Conservation (phyloP, 2,329 filamentous ascomycete genomes). For the Aspergillus sp. region DNA sequence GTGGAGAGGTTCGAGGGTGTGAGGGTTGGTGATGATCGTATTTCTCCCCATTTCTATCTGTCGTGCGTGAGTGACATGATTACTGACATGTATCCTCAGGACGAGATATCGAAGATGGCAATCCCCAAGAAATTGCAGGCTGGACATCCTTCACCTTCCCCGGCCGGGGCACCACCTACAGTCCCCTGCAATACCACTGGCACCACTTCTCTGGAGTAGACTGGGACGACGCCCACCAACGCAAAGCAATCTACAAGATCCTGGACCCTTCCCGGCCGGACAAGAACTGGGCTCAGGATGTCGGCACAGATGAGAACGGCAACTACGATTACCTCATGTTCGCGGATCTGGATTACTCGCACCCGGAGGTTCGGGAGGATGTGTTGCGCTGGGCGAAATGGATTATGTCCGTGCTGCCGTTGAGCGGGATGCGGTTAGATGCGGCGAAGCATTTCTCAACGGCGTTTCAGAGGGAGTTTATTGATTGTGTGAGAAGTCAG, state of each 20-base stretch:
- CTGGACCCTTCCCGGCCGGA: slow-evolving; percentile 44
- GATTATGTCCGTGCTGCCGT: slow-evolving; percentile 62
- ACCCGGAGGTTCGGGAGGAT: slow-evolving; percentile 65
- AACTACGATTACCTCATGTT: slow-evolving; percentile 74
- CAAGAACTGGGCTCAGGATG: slow-evolving; percentile 64
- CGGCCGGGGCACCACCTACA: slow-evolving; percentile 62
- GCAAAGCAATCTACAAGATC: slow-evolving; percentile 67
- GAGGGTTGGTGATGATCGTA: slow-evolving; percentile 60
- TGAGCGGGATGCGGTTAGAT: slow-evolving; percentile 70
- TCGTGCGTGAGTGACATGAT: background rate
- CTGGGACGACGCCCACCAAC: slow-evolving; percentile 60
- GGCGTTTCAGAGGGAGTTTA: slow-evolving; percentile 67
- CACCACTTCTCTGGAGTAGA: slow-evolving; percentile 70
- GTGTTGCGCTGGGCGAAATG: slow-evolving; percentile 69
- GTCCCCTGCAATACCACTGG: slow-evolving; percentile 64
- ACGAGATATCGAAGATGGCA: slow-evolving; percentile 9
- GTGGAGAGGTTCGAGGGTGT: slow-evolving; percentile 64
- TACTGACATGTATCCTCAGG: background rate
- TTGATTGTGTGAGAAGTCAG: slow-evolving; percentile 56
- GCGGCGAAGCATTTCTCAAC: slow-evolving; percentile 72
- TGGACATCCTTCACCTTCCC: slow-evolving; percentile 70
- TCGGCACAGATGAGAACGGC: slow-evolving; percentile 62
- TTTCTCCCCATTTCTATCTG: background rate
- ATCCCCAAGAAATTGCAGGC: slow-evolving; percentile 23
- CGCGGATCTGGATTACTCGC: slow-evolving; percentile 66